Evolutionary conservation across 2,329 filamentous ascomycete species (phyloP).

Genomic region (Penicillium glabrum): DNA sequence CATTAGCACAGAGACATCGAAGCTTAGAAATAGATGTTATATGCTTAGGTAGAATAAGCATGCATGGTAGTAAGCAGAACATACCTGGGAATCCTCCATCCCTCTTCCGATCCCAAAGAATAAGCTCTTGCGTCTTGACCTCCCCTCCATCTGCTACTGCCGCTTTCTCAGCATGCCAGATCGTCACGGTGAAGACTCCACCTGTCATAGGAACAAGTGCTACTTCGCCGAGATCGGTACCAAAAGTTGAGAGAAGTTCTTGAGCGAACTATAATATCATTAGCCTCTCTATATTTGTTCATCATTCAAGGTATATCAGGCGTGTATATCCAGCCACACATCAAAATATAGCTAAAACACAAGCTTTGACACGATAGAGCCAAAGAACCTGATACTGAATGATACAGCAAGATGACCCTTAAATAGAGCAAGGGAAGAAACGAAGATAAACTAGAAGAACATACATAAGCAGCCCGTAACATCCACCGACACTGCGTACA

Average conservation of each 20-base stretch:
- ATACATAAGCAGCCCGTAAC: slow-evolving; percentile 79
- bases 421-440: not conserved
- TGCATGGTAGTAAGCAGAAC: not conserved
- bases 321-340: not conserved
- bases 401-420: not conserved
- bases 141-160: slow-evolving; percentile 10
- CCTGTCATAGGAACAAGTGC: slow-evolving; percentile 82
- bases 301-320: no score
- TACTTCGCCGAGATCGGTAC: slow-evolving; percentile 78
- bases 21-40: not conserved
- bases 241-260: slow-evolving; percentile 92
- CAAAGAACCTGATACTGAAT: no score
- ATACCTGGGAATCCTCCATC: slow-evolving; percentile 83
- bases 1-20: not conserved
- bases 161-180: slow-evolving; percentile 42
- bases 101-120: slow-evolving; percentile 83
- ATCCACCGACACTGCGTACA: slow-evolving; percentile 96
- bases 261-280: slow-evolving; percentile 67
- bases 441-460: slow-evolving; percentile 22
- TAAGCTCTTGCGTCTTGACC: slow-evolving; percentile 45
- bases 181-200: slow-evolving; percentile 75
- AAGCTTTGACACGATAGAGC: no score
- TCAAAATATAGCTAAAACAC: not conserved
- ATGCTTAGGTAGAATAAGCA: not conserved
- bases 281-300: not conserved